Conservation (phyloP, 148 eudicot genomes). For the Nepenthes gracilis region DNA sequence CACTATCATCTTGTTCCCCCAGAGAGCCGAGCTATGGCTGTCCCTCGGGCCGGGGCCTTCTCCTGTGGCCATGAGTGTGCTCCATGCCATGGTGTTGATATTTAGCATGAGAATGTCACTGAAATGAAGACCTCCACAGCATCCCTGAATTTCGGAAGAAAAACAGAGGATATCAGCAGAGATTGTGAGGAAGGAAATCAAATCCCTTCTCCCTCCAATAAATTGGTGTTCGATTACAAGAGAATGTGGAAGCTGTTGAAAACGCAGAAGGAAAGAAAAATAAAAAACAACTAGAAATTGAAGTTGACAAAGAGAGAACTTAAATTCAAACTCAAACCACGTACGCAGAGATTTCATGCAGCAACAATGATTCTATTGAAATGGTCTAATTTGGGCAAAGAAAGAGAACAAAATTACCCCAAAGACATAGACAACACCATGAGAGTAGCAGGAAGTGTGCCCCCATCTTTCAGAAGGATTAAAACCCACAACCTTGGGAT, state of each 20-base stretch:
- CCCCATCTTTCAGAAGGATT: constrained; percentile 97
- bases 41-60: constrained; percentile 76
- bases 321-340: too few relatives aligned
- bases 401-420: constrained; percentile 36
- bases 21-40: constrained; percentile 65
- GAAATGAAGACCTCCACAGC: constrained; percentile 91
- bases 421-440: constrained; percentile 67
- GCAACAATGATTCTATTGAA: background rate
- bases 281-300: background rate
- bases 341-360: background rate
- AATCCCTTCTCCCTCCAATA: too few relatives aligned
- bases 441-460: constrained; percentile 69
- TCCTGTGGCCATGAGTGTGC: constrained; percentile 50
- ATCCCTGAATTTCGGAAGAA: constrained; percentile 43
- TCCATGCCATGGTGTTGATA: constrained; percentile 72
- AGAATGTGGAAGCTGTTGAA: too few relatives aligned
- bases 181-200: too few relatives aligned
- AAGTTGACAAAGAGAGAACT: too few relatives aligned
- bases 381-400: background rate
- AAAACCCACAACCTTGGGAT: constrained; percentile 54
- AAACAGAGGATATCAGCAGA: background rate
- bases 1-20: constrained; percentile 49
- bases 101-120: constrained; percentile 71
- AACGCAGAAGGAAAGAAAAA: background rate
- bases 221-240: too few relatives aligned